Conservation (phyloP, 768 basidiomycete species). For the Suillus subluteus region DNA sequence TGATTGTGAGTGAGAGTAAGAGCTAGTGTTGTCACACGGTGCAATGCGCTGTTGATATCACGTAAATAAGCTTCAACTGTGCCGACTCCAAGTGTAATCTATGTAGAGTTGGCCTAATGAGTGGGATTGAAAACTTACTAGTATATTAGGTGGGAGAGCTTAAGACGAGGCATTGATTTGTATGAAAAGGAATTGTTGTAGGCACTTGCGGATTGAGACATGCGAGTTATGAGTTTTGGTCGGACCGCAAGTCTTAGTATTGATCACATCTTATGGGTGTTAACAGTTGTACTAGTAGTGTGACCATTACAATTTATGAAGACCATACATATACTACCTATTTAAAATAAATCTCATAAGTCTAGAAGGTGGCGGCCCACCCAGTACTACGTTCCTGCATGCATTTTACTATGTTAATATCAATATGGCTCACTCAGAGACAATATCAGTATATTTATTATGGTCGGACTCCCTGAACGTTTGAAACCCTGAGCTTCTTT, state of each 20-base stretch:
- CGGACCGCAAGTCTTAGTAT: neutral
- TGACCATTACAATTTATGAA: conserved; percentile 1
- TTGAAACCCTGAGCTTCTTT: conserved; percentile 4
- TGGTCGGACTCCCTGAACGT: neutral
- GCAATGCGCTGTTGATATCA: neutral
- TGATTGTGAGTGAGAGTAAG: neutral
- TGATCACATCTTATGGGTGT: too few species aligned
- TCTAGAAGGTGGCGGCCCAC: neutral
- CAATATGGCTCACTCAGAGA: too few species aligned
- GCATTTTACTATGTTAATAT: neutral
- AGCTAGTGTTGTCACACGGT: neutral
- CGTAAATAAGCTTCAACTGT: neutral
- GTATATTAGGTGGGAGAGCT: neutral
- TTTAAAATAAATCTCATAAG: neutral
- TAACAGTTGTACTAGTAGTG: neutral
- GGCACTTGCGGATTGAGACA: neutral
- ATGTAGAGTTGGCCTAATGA: neutral
- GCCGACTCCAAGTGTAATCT: neutral
- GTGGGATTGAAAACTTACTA: neutral
- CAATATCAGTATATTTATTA: neutral
- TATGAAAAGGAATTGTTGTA: conserved; percentile 2
- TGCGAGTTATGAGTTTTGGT: neutral
- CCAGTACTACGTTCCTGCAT: conserved; percentile 2
- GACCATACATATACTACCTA: neutral
- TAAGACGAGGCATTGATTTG: conserved; percentile 1